Percentiles rank a stretch among this genome's conserved stretches.
These are phyloP conservation scores for Xylaria acuta DNA, from an alignment of 495 filamentous ascomycete species.

Conservation along the genomic window DNA sequence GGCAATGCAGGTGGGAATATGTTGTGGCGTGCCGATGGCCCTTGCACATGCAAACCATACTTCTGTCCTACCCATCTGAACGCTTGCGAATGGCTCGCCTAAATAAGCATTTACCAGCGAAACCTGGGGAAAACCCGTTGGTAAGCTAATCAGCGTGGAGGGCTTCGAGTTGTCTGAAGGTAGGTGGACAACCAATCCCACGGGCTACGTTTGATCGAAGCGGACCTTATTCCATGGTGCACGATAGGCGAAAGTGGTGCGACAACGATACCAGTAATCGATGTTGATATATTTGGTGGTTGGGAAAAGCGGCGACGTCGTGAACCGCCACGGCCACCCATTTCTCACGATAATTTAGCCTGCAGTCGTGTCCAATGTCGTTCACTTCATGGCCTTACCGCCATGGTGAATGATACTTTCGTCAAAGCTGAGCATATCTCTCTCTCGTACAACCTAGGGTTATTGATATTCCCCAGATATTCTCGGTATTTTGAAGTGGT, in stretches of 20 bases:
- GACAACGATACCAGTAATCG: neutral
- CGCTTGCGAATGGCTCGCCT: conserved; percentile 23
- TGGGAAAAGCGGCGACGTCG: neutral
- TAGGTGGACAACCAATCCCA: neutral
- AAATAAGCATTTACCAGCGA: conserved; percentile 20
- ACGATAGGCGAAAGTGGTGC: neutral
- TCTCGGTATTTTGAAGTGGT: neutral
- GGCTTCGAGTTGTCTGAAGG: neutral
- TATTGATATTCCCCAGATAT: neutral
- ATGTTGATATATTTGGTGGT: neutral
- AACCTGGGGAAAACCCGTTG: conserved; percentile 21
- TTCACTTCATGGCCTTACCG: neutral
- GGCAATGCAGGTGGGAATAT: conserved; percentile 15
- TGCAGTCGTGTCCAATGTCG: neutral
- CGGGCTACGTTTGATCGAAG: neutral
- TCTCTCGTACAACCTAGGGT: neutral
- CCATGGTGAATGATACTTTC: neutral
- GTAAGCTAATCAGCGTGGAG: conserved; percentile 8
- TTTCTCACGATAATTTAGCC: neutral
- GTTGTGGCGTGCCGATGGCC: conserved; percentile 24
- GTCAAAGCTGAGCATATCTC: neutral
- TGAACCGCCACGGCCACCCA: neutral
- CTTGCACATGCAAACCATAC: conserved; percentile 39
- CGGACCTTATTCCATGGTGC: neutral
- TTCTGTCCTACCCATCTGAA: conserved; percentile 12